phyloP scores from a whole-genome alignment of 768 basidiomycete species.

The Cystoderma amianthinum region DNA sequence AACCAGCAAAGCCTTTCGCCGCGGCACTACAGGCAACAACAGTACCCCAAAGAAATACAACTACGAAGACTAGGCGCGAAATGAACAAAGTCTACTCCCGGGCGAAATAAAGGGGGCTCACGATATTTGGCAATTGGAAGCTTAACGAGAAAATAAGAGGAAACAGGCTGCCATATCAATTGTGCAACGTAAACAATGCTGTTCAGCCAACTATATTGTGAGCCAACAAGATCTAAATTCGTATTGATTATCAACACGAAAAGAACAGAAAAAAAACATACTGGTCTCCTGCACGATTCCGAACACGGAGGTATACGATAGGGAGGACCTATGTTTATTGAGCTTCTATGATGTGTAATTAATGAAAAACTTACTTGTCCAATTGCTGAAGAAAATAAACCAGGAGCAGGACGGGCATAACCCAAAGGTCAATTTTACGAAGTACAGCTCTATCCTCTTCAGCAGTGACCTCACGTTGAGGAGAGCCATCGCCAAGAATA shows the following conservation, averaged over 20 bases:
- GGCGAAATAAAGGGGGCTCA: conserved; percentile 10
- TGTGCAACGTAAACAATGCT: conserved; percentile 40
- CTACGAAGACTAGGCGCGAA: conserved; percentile 18
- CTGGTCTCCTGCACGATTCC: conserved; percentile 27
- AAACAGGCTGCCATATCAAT: conserved; percentile 34
- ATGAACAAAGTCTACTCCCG: conserved; percentile 17
- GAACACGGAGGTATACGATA: conserved; percentile 43
- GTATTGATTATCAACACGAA: not conserved
- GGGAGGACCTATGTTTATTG: conserved; percentile 28
- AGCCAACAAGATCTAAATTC: conserved; percentile 22
- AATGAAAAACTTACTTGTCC: conserved; percentile 28
- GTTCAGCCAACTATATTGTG: conserved; percentile 36
- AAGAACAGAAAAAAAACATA: conserved; percentile 7
- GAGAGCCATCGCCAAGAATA: conserved; percentile 15
- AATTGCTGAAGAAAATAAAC: conserved; percentile 37
- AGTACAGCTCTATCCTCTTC: conserved; percentile 24
- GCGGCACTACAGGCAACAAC: conserved; percentile 28
- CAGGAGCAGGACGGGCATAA: conserved; percentile 29
- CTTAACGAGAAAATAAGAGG: conserved; percentile 31
- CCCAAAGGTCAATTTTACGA: conserved; percentile 31
- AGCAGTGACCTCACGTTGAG: conserved; percentile 17
- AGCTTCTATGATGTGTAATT: no score
- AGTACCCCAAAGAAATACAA: conserved; percentile 37
- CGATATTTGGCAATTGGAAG: conserved; percentile 32
- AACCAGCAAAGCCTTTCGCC: conserved; percentile 30